Base-by-base conservation (phyloP, 176 grass and related monocot species). In the Hsuehochloa calcarea region DNA sequence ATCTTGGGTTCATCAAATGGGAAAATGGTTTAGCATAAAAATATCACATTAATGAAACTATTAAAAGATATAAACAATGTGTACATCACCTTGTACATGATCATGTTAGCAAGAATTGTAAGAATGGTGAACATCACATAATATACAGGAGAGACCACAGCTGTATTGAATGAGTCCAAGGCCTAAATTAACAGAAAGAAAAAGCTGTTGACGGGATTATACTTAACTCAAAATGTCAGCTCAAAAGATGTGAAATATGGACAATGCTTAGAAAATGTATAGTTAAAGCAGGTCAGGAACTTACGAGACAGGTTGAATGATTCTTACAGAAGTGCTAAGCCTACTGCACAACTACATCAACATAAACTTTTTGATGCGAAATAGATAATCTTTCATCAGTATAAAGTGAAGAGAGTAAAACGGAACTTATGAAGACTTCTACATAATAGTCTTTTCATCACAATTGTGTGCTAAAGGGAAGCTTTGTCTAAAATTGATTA, bases 81-180 rank as follows among this genome's bases (percentile, higher is more conserved):
- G 38, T 52, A 77, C n/a, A 72, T 87, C 54, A 96, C 94, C 94
- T 96, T 93, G 73, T 93, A 98, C 93, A 98, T 98, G 72, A 98
- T 98, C 93, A 91, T 98, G 83, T 94, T 97, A 20, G 95, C 95
- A 82, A 93, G 11, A 85, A 97, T 97, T 72, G 95, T 97, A 84
- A 97, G 87, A 83, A 90, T 91, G 40, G 95, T 97, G 91, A 97
- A 97, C 95, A 97, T 97, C 80, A 97, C 95, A 56, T 93, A 97
- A 84, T 97, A 93, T 38, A 97, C 95, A 14, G 93, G 92, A 44
- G 95, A 93, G 37, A 97, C 91, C 44, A 97, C 90, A 43, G 91
- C 92, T 11, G 95, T 95, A 68, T 97, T 97, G 87, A 87, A 97
- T 16, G 93, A 93, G 61, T 98, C 96, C 86, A 97, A 63, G 68